Percentiles rank a stretch among this genome's conserved stretches.
These are phyloP conservation scores for Martiniozyma asiatica DNA, from an alignment of 1,139 yeast species.

Conservation along the genomic window DNA sequence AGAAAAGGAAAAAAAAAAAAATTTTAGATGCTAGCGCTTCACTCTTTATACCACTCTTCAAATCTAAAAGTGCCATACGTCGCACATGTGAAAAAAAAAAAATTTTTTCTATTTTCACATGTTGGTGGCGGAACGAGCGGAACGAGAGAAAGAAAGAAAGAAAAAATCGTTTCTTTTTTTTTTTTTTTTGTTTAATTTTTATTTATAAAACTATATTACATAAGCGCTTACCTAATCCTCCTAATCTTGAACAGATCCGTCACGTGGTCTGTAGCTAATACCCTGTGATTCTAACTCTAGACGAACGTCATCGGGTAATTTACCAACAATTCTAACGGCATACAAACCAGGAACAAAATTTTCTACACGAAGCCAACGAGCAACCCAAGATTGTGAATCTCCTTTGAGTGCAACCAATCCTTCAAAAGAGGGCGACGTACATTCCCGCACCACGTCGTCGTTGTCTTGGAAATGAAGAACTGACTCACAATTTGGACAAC, in stretches of 20 bases:
- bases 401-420: slow-evolving; percentile 91
- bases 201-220: too few species aligned
- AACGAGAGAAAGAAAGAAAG: too few species aligned
- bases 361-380: slow-evolving; percentile 90
- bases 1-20: neutral
- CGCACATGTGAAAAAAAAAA: too few species aligned
- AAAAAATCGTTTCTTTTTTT: too few species aligned
- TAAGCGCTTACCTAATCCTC: too few species aligned
- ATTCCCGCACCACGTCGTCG: slow-evolving; percentile 75
- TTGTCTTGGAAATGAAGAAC: slow-evolving; percentile 60
- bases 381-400: slow-evolving; percentile 86
- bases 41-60: too few species aligned
- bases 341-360: slow-evolving; percentile 83
- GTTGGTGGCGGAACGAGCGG: too few species aligned
- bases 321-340: slow-evolving; percentile 89
- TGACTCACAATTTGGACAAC: slow-evolving; percentile 97
- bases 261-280: slow-evolving; percentile 85
- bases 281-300: slow-evolving; percentile 62
- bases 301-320: slow-evolving; percentile 76
- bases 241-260: slow-evolving; percentile 55
- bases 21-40: neutral
- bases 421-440: slow-evolving; percentile 94
- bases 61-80: too few species aligned
- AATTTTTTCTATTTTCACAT: too few species aligned
- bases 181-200: too few species aligned